Evolutionary conservation across 345 rosid genomes (phyloP).

Genomic region (Gossypium sturtianum): DNA sequence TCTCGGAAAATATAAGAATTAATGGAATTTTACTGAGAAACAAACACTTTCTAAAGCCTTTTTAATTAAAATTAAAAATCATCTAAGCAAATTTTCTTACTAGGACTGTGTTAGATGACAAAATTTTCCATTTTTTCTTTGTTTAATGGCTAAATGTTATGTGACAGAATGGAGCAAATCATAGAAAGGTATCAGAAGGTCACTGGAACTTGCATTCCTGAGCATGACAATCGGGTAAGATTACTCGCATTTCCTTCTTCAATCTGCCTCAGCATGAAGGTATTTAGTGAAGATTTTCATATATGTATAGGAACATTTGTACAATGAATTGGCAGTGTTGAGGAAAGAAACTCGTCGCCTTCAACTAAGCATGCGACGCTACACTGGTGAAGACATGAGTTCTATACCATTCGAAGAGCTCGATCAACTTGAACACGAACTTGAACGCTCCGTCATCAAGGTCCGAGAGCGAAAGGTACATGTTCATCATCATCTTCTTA

Average conservation of each 20-base stretch:
- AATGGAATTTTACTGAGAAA: neutral
- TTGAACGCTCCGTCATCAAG: constrained; percentile 56
- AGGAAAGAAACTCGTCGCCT: constrained; percentile 57
- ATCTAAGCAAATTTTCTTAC: neutral
- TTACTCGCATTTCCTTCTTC: neutral
- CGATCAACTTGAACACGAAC: constrained; percentile 49
- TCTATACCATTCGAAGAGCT: constrained; percentile 46
- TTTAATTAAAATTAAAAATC: neutral
- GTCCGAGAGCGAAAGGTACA: constrained; percentile 67
- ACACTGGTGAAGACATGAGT: constrained; percentile 57
- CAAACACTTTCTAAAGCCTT: neutral
- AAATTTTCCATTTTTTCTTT: neutral
- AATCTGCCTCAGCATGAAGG: neutral
- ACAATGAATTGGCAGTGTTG: constrained; percentile 44
- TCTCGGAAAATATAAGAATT: too few relatives aligned
- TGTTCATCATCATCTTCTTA: neutral
- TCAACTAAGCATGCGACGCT: constrained; percentile 47
- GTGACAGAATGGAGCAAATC: constrained; percentile 54
- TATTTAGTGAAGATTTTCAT: neutral
- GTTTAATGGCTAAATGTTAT: neutral
- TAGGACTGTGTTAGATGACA: neutral
- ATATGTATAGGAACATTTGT: constrained; percentile 41
- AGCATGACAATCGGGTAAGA: constrained; percentile 45
- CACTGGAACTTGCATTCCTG: constrained; percentile 41
- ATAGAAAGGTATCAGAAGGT: constrained; percentile 47